Conservation (phyloP, 345 rosid genomes). For the Trapa bicornis region DNA sequence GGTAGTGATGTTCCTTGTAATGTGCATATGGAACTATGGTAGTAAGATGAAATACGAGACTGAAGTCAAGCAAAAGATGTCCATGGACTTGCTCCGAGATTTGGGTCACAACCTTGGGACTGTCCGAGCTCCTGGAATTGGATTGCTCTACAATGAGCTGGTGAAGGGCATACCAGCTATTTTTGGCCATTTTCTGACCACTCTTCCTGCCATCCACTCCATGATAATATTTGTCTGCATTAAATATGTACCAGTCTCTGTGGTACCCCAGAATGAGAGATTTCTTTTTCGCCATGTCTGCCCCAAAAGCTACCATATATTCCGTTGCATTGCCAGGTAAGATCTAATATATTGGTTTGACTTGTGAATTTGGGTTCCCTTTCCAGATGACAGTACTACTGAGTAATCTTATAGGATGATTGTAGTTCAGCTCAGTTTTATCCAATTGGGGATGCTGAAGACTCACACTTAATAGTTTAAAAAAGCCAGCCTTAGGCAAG, state of each 20-base stretch:
- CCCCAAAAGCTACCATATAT: conserved; percentile 76
- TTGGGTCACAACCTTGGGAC: conserved; percentile 93
- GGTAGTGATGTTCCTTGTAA: conserved; percentile 68
- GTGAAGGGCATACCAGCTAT: conserved; percentile 92
- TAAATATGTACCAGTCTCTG: conserved; percentile 90
- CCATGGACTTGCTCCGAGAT: conserved; percentile 86
- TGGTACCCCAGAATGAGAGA: conserved; percentile 91
- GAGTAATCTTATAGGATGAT: background rate
- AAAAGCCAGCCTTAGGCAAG: background rate
- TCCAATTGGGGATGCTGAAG: no score
- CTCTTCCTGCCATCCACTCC: conserved; percentile 96
- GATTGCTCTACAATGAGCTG: conserved; percentile 87
- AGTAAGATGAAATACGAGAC: conserved; percentile 95
- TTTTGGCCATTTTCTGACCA: conserved; percentile 91
- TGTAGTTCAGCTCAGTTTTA: background rate
- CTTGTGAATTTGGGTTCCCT: background rate
- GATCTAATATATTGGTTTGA: background rate
- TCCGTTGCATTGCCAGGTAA: conserved; percentile 97
- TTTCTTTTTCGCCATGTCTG: conserved; percentile 95
- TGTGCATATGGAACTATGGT: conserved; percentile 94
- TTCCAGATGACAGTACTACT: background rate
- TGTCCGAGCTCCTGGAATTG: conserved; percentile 95
- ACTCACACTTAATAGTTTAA: no score
- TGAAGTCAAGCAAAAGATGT: conserved; percentile 87
- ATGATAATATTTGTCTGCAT: conserved; percentile 94